Evolutionary conservation across 768 basidiomycete genomes (phyloP), one percentile per base, ranked within the genome.

Genomic region (Auricularia sp.): DNA sequence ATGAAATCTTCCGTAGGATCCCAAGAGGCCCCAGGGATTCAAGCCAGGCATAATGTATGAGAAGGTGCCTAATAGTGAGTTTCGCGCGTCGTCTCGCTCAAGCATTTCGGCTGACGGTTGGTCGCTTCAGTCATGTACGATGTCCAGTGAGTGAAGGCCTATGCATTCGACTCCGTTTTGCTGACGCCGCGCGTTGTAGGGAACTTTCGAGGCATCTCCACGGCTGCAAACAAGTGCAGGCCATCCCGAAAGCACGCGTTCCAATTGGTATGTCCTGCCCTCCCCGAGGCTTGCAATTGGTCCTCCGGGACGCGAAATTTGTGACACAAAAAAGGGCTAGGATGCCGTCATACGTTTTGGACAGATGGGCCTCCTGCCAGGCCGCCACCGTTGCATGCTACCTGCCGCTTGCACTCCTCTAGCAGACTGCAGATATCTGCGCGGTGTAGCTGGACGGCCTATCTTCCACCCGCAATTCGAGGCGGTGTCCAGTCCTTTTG

Each of bases 221-320:
- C 23, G 77, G 77, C 7, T 85, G 81, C 68, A 64, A 61, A 11
- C 61, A 70, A 3, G 66, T 76, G 2, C 61, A 69, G 5, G 53
- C 67, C 18, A 73, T 82, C 47, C 71, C 77, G 0, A 64, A 53
- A 0, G 78, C 82, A 0, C 47, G 69, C 18, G 80, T 82, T 14
- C 82, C 81, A 8, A 82, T 83, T 36, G 76, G 80, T 78, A 36
- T 8, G 61, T 53, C 68, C 58, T 58, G 62, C n/a, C 61, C 62
- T 29, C 10, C 12, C 33, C 42, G 18, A 3, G 59, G 61, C 53
- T 42, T 39, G 12, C 23, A 39, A 44, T 29, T 23, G 29, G 29
- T 3, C 29, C 29, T 29, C 3, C 29, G 29, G 29, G 29, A 29
- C 29, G 29, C 29, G 29, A 29, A 29, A 29, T 29, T 29, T 29